Base-by-base conservation (phyloP, 805 yeast species). In the Blastobotrys attinorum region DNA sequence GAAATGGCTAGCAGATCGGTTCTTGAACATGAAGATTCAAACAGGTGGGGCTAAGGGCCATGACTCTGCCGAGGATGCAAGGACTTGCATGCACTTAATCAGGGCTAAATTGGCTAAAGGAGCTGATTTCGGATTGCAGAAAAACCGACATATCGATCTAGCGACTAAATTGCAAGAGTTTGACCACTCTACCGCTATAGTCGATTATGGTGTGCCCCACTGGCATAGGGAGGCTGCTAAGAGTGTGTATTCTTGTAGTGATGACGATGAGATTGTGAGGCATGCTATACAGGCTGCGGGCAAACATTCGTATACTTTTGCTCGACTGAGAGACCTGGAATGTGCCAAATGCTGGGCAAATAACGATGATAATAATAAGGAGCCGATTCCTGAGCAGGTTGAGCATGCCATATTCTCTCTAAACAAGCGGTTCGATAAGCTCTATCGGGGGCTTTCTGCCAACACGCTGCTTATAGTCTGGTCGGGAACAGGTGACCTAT, bases 41-140 rank as follows among this genome's bases (percentile, higher is more conserved):
- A 64, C 63, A 21, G 80, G 82, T n/a, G 71, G 70, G 21, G 51
- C 47, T 3, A 51, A 60, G 3, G 95, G 95, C 1, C 97, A 90
- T 62, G 83, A 89, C 42, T 83, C 97, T 0, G 71, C 82, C 3
- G 96, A 86, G 58, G 98, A 90, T 58, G 83, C 95, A 10, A 60
- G 60, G 22, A 79, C 95, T 0, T 85, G 96, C 58, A 67, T 89
- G 55, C 87, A 85, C 41, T 70, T 90, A 40, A 75, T 84, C 1
- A 79, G 83, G 52, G 53, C 78, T 51, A 88, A 89, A 57, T 61
- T 88, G 11, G 61, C 68, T 3, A 77, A 80, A 44, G 97, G 96
- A 1, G 58, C 63, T 4, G 63, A 70, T 2, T 83, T 73, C 61
- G 97, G 97, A 0, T 64, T 65, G 44, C 39, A 17, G 45, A 8